phyloP scores from a whole-genome alignment of 345 rosid genomes.

The Ceriops tagal region DNA sequence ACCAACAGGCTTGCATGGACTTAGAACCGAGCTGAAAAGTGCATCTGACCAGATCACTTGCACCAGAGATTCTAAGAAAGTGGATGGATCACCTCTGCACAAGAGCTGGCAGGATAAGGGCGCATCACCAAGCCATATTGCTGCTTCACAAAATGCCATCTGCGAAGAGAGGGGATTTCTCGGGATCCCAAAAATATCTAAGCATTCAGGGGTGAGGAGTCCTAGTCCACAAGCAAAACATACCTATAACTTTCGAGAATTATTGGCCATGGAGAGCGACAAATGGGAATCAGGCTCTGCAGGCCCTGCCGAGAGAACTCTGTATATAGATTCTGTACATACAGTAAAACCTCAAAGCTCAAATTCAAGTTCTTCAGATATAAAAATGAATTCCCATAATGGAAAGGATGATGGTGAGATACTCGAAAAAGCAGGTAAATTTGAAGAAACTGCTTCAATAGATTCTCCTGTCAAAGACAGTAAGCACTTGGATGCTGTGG shows the following conservation, averaged over 20 bases:
- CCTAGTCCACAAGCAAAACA: constrained; percentile 19
- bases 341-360: constrained; percentile 29
- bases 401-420: constrained; percentile 16
- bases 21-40: constrained; percentile 24
- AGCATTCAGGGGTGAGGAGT: constrained; percentile 13
- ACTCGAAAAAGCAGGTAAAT: constrained; percentile 21
- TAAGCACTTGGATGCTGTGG: constrained; percentile 10
- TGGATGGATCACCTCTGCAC: constrained; percentile 33
- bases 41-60: constrained; percentile 13
- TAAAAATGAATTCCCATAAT: constrained; percentile 5
- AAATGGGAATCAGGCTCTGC: constrained; percentile 39
- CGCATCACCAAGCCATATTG: constrained; percentile 4
- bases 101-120: constrained; percentile 33
- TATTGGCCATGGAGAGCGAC: constrained; percentile 49
- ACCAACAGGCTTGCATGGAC: constrained; percentile 21
- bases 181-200: constrained; percentile 24
- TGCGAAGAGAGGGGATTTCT: constrained; percentile 17
- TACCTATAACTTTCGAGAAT: constrained; percentile 38
- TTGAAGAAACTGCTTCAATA: constrained; percentile 25
- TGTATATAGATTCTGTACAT: constrained; percentile 66
- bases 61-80: constrained; percentile 13
- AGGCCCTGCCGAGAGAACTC: constrained; percentile 61
- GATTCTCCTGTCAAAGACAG: constrained; percentile 31
- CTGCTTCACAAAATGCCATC: constrained; percentile 5
- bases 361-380: constrained; percentile 23